Evolutionary conservation across 148 eudicot species (phyloP), one percentile per base, ranked within the genome.

Genomic region (Rhododendron henanense): DNA sequence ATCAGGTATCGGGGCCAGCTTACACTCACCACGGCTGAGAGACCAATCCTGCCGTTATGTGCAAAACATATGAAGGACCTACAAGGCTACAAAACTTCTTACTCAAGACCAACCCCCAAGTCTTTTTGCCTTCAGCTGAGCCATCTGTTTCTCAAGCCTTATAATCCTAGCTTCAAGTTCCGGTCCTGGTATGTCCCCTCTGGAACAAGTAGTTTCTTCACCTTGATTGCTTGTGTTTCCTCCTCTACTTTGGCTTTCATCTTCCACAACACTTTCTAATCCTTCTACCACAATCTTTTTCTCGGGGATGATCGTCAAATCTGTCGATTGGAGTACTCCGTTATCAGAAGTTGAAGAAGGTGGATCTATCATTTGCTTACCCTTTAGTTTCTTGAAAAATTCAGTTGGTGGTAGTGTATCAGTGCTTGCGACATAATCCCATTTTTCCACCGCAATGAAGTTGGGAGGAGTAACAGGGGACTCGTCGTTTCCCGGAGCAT

Each of bases 81-180:
- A 16, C 4, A 16, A 55, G 19, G n/a, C 25, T 21, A 23, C 25
- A 63, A 63, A 63, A 23, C 69, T 63, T 19, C 65, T 59, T 63
- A 23, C 28, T 63, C 11, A 6, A 23, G 69, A 63, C 69, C 41
- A 4, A 23, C 23, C 2, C 1, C 83, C 47, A 53, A 33, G 44
- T 82, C 37, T 61, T 39, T 10, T 31, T 37, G 21, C 74, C 65
- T 61, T 82, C 9, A 82, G 18, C 33, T 1, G 18, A 39, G 48
- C 73, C 37, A 59, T 37, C 73, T 21, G 9, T 82, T 82, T 82
- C 73, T 39, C 84, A 82, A 82, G 71, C 31, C 35, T 37, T 19
- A 11, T 19, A 31, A 81, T 35, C 5, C 69, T 33, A 3, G 83
- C 67, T 37, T 81, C 69, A 37, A 81, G 45, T 10, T 81, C 71